phyloP scores from a whole-genome alignment of 768 basidiomycete species.

The Auricularia cornea region DNA sequence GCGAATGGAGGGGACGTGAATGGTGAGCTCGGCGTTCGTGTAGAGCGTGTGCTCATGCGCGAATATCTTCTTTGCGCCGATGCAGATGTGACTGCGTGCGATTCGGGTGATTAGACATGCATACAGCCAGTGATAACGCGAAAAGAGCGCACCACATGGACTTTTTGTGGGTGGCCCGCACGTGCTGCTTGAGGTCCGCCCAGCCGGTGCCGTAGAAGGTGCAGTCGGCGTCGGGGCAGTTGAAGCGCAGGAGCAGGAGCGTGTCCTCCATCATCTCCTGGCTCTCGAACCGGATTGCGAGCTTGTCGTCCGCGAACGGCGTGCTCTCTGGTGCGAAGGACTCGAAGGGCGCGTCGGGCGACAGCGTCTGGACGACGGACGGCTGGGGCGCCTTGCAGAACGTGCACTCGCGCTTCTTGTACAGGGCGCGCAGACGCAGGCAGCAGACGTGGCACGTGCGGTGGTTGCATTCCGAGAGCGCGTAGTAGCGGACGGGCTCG shows the following conservation, averaged over 20 bases:
- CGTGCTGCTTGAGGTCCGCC: conserved; percentile 83
- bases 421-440: conserved; percentile 77
- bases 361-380: conserved; percentile 65
- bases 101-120: background rate
- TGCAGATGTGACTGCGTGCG: conserved; percentile 66
- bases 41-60: conserved; percentile 91
- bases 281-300: conserved; percentile 80
- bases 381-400: conserved; percentile 91
- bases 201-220: conserved; percentile 80
- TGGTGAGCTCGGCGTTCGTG: conserved; percentile 47
- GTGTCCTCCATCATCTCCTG: conserved; percentile 94
- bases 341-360: conserved; percentile 51
- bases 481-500: conserved; percentile 84
- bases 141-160: conserved; percentile 65
- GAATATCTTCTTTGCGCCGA: conserved; percentile 87
- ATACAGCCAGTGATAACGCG: background rate
- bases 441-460: conserved; percentile 93
- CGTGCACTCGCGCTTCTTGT: conserved; percentile 89
- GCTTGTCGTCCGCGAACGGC: conserved; percentile 59
- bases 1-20: conserved; percentile 71
- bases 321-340: conserved; percentile 49
- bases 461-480: conserved; percentile 86
- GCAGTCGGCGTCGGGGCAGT: conserved; percentile 82
- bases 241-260: conserved; percentile 83
- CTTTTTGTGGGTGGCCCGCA: conserved; percentile 62